Conservation (phyloP, 768 basidiomycete genomes). For the Boletus barrowsii region DNA sequence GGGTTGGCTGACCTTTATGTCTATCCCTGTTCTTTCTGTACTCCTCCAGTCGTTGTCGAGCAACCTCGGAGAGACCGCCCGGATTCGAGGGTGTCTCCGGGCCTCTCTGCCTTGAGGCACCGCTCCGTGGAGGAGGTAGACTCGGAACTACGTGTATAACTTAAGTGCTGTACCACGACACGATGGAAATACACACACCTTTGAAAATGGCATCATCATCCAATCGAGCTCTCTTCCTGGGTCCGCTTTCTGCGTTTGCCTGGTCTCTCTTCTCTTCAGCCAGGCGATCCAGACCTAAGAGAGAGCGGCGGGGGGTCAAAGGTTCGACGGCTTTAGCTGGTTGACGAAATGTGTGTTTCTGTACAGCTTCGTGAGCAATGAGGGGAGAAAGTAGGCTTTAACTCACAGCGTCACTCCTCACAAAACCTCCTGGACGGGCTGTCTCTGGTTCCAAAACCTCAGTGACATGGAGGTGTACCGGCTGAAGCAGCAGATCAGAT, state of each 20-base stretch:
- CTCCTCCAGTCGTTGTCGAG: slow-evolving; percentile 72
- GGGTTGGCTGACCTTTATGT: slow-evolving; percentile 49
- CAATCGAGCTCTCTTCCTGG: slow-evolving; percentile 62
- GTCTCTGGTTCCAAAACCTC: slow-evolving; percentile 85
- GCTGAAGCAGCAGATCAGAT: slow-evolving; percentile 44
- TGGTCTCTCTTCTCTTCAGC: slow-evolving; percentile 85
- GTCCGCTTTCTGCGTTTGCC: slow-evolving; percentile 40
- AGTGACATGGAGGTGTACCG: slow-evolving; percentile 60
- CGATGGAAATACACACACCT: slow-evolving; percentile 45
- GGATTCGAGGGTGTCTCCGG: slow-evolving; percentile 94
- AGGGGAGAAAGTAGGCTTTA: neutral
- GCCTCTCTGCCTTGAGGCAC: slow-evolving; percentile 68
- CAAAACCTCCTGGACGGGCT: slow-evolving; percentile 72
- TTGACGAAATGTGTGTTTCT: slow-evolving; percentile 81
- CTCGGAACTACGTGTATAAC: slow-evolving; percentile 58
- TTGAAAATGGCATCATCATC: slow-evolving; percentile 79
- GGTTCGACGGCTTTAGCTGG: slow-evolving; percentile 73
- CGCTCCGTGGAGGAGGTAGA: slow-evolving; percentile 55
- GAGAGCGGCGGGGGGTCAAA: slow-evolving; percentile 72
- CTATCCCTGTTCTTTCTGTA: slow-evolving; percentile 66
- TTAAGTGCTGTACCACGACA: neutral
- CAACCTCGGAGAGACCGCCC: slow-evolving; percentile 80
- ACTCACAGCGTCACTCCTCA: slow-evolving; percentile 61
- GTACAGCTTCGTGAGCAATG: slow-evolving; percentile 3
- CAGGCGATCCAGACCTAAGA: slow-evolving; percentile 84